Base-by-base conservation (phyloP, 1,284 basidiomycete species). In the Cryptococcus sp. region DNA sequence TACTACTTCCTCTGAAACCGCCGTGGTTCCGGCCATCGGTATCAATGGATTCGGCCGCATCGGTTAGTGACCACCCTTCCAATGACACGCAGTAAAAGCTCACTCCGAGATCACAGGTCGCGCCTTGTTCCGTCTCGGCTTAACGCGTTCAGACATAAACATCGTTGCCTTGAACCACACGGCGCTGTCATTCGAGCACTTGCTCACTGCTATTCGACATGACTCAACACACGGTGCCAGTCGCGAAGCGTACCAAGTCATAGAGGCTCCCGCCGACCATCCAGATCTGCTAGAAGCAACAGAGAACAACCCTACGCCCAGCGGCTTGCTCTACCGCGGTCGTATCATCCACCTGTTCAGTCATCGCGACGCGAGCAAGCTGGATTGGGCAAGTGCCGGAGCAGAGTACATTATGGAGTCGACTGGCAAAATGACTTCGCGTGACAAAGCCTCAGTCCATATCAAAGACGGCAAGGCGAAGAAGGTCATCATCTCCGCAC, bases 11-110 rank as follows among this genome's bases (percentile, higher is more conserved):
- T 30, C 55, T 16, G 20, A 54, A 43, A 23, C 39, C 2, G 45
- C 22, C 20, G 16, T 22, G 43, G 23, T 60, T 3, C 73, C 73
- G 25, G 55, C 57, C 27, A 62, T 79, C 17, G 79, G 76, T 11
- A 79, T 80, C 71, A 79, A 77, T 64, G 79, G 78, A 35, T 79
- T 80, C 50, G 79, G 79, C 47, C 76, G 78, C 54, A 79, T 78
- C 49, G 78, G 75, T 70, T 38, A 55, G 70, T 68, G 16, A 23
- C 16, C 19, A 5, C 3, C 20, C 20, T 27, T n/a, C 42, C 39
- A n/a, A 41, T 16, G 17, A 23, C 30, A 45, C 39, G 23, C 11
- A 42, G 42, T 47, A n/a, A 42, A 41, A 39, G 16, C 27, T 19
- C n/a, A 38, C 19, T 19, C 30, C 8, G 2, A 15, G 16, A 19